Evolutionary conservation across 2,329 filamentous ascomycete species (phyloP).

Genomic region (Ophiostoma perfectum): DNA sequence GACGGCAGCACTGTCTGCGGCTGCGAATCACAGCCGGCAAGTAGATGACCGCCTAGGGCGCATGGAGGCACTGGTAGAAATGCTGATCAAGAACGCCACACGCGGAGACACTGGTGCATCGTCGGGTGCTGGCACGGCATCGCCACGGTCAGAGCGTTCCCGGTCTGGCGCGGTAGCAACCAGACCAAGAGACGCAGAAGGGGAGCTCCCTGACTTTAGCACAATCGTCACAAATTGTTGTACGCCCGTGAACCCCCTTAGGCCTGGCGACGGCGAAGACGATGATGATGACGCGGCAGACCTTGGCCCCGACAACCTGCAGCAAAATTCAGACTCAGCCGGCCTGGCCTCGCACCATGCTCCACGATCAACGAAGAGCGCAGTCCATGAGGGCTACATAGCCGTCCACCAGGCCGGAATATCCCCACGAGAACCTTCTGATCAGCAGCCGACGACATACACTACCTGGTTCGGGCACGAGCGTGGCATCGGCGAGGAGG

Average conservation of each 20-base stretch:
- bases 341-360: neutral
- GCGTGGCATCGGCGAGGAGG: constrained; percentile 2
- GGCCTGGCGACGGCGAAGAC: no score
- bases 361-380: neutral
- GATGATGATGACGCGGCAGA: neutral
- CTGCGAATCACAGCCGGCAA: constrained; percentile 23
- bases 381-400: neutral
- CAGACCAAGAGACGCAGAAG: neutral
- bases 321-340: neutral
- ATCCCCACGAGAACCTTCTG: neutral
- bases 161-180: neutral
- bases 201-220: neutral
- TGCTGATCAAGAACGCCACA: constrained; percentile 17
- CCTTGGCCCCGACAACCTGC: neutral
- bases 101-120: neutral
- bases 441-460: neutral
- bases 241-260: no score
- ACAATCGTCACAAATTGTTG: neutral
- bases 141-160: neutral
- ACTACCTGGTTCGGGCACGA: constrained; percentile 21
- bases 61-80: constrained; percentile 35
- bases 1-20: constrained; percentile 22
- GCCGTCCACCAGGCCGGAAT: neutral
- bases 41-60: constrained; percentile 33
- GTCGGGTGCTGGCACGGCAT: neutral